phyloP scores from a whole-genome alignment of 1,284 basidiomycete species.

The Peniophora sp. region DNA sequence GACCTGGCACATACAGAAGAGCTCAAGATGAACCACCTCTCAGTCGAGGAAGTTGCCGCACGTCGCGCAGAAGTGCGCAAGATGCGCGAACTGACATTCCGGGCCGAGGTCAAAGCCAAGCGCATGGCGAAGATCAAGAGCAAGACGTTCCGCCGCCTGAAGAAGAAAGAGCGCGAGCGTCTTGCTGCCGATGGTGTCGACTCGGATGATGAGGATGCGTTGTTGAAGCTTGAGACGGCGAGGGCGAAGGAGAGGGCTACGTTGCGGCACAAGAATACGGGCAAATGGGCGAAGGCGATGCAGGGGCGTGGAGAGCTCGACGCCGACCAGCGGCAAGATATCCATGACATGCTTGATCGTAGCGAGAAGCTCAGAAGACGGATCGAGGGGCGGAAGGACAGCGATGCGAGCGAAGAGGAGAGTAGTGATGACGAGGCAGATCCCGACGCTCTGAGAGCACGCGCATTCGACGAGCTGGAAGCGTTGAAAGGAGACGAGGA shows the following conservation, averaged over 20 bases:
- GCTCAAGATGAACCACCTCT: constrained; percentile 74
- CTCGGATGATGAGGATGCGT: constrained; percentile 47
- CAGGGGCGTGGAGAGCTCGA: constrained; percentile 54
- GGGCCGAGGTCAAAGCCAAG: constrained; percentile 88
- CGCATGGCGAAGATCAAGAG: constrained; percentile 94
- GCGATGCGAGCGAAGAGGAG: constrained; percentile 37
- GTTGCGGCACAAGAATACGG: constrained; percentile 74
- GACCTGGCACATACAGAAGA: constrained; percentile 75
- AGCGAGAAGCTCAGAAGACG: constrained; percentile 65
- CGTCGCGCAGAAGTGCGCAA: constrained; percentile 78
- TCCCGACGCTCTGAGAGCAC: constrained; percentile 44
- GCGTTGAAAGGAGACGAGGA: constrained; percentile 27
- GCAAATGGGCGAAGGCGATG: constrained; percentile 76
- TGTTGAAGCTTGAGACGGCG: constrained; percentile 68
- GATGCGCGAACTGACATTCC: constrained; percentile 92
- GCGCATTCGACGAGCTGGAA: constrained; percentile 70
- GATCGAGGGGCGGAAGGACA: constrained; percentile 56
- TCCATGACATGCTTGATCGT: constrained; percentile 73
- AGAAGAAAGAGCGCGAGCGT: constrained; percentile 70
- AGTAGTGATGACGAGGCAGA: constrained; percentile 38
- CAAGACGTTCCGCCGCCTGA: constrained; percentile 85
- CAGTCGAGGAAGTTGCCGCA: constrained; percentile 75
- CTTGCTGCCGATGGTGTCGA: constrained; percentile 36
- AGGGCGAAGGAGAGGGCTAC: constrained; percentile 84
- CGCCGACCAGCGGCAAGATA: constrained; percentile 60